These are phyloP conservation scores for Cryptococcus amylolentus DNA, from an alignment of 1,284 basidiomycete species.

Conservation along the genomic window DNA sequence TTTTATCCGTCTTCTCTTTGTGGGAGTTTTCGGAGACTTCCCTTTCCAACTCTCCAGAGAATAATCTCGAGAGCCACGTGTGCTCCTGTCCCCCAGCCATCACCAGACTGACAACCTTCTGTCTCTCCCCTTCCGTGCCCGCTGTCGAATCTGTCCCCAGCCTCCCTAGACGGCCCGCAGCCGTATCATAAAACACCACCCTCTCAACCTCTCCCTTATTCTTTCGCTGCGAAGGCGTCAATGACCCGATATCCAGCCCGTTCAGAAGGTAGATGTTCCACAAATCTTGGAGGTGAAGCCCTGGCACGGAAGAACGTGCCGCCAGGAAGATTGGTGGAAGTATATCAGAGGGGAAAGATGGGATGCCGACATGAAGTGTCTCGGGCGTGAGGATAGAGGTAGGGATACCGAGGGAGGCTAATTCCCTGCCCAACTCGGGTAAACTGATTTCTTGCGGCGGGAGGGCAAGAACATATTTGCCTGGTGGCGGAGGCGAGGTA, in stretches of 20 bases:
- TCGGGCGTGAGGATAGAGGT: slow-evolving; percentile 23
- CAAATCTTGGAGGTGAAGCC: slow-evolving; percentile 28
- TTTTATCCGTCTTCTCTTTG: not conserved
- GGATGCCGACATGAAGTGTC: slow-evolving; percentile 11
- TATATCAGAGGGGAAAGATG: not conserved
- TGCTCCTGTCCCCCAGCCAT: slow-evolving; percentile 21
- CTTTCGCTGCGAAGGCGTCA: slow-evolving; percentile 15
- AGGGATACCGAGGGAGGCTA: slow-evolving; percentile 17
- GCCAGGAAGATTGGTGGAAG: slow-evolving; percentile 19
- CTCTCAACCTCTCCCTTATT: slow-evolving; percentile 14
- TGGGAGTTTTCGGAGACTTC: not conserved
- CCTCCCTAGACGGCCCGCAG: slow-evolving; percentile 31
- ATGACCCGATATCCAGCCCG: slow-evolving; percentile 29
- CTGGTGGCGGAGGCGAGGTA: slow-evolving; percentile 23
- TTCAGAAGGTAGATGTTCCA: slow-evolving; percentile 33
- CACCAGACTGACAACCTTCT: slow-evolving; percentile 29
- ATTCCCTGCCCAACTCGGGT: slow-evolving; percentile 10
- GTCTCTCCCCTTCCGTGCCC: slow-evolving; percentile 2
- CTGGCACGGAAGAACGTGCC: slow-evolving; percentile 23
- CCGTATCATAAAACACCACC: slow-evolving; percentile 20
- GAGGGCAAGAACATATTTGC: slow-evolving; percentile 23
- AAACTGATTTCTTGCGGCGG: slow-evolving; percentile 27
- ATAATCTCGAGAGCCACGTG: slow-evolving; percentile 20
- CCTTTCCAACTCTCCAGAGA: slow-evolving; percentile 10
- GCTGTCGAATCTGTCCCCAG: slow-evolving; percentile 15